Conservation (phyloP, 257 asterid genomes). For the Cordia subcordata region DNA sequence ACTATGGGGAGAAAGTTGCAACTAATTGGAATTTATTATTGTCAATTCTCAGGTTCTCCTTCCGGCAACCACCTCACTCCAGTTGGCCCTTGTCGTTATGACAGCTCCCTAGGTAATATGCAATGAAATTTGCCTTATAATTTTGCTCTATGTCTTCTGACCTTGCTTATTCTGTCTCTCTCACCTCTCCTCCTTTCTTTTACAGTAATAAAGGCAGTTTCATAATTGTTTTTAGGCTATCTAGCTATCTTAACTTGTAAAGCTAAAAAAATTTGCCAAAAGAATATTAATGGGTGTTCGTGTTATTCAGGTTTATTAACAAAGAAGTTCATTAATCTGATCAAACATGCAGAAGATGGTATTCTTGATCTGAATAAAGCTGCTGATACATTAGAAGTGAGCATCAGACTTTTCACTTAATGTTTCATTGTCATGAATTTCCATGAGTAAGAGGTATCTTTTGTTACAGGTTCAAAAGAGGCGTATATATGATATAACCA, state of each 20-base stretch:
- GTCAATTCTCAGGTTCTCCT: slow-evolving; percentile 65
- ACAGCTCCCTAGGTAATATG: slow-evolving; percentile 84
- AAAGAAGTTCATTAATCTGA: slow-evolving; percentile 82
- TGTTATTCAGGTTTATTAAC: slow-evolving; percentile 73
- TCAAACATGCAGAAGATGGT: slow-evolving; percentile 92
- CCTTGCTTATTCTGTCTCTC: too few relatives aligned
- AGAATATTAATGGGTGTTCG: neutral
- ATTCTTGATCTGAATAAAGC: slow-evolving; percentile 93
- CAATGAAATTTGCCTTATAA: slow-evolving; percentile 7
- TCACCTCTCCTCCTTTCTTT: neutral
- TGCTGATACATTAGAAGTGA: slow-evolving; percentile 89
- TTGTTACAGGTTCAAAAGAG: slow-evolving; percentile 85
- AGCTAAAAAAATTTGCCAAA: neutral
- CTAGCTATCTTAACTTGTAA: neutral
- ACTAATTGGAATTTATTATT: neutral
- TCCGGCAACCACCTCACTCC: slow-evolving; percentile 69
- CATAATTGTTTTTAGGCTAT: neutral
- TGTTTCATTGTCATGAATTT: slow-evolving; percentile 16
- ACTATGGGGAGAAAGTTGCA: slow-evolving; percentile 3
- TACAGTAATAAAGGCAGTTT: neutral
- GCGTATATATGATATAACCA: slow-evolving; percentile 97
- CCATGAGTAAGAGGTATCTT: slow-evolving; percentile 24
- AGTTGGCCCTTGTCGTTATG: slow-evolving; percentile 92
- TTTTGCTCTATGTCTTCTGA: neutral
- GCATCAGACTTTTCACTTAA: slow-evolving; percentile 16